phyloP scores from a whole-genome alignment of 2,329 filamentous ascomycete species.

The Delphinella strobiligena region DNA sequence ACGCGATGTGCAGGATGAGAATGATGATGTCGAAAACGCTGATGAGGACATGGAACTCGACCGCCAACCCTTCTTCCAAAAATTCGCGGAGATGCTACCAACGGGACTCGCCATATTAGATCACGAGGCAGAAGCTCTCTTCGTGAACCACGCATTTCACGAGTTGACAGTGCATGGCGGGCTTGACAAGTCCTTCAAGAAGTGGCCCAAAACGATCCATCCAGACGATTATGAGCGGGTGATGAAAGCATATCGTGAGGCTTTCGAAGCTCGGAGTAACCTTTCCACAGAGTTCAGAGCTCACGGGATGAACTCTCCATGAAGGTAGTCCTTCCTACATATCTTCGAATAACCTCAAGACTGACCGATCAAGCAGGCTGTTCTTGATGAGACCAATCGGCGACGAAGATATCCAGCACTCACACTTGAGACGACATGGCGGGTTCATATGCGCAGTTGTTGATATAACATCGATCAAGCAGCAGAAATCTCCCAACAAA shows the following conservation, averaged over 20 bases:
- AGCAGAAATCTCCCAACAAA: slow-evolving; percentile 29
- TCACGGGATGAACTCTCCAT: slow-evolving; percentile 16
- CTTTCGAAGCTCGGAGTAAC: slow-evolving; percentile 26
- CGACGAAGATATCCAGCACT: slow-evolving; percentile 23
- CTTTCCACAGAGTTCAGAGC: slow-evolving; percentile 32
- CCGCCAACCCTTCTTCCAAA: slow-evolving; percentile 30
- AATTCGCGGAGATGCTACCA: slow-evolving; percentile 34
- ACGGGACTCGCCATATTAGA: slow-evolving; percentile 35
- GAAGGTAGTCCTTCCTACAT: too few relatives aligned
- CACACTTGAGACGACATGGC: slow-evolving; percentile 21
- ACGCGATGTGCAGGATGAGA: not conserved
- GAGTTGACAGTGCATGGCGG: slow-evolving; percentile 31
- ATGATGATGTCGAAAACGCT: too few relatives aligned
- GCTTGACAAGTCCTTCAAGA: slow-evolving; percentile 27
- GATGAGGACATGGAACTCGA: slow-evolving; percentile 13
- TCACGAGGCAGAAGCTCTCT: slow-evolving; percentile 31
- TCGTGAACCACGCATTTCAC: slow-evolving; percentile 35
- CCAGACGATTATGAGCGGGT: slow-evolving; percentile 32
- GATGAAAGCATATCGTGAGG: slow-evolving; percentile 30
- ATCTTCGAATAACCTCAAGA: too few relatives aligned
- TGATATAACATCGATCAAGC: slow-evolving; percentile 33
- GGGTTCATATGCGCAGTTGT: slow-evolving; percentile 35
- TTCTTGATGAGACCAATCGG: slow-evolving; percentile 31
- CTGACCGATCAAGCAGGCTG: slow-evolving; percentile 33
- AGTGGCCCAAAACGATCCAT: slow-evolving; percentile 35